These are phyloP conservation scores for Fusarium fracticaudum DNA, from an alignment of 2,329 filamentous ascomycete species.

Conservation along the genomic window DNA sequence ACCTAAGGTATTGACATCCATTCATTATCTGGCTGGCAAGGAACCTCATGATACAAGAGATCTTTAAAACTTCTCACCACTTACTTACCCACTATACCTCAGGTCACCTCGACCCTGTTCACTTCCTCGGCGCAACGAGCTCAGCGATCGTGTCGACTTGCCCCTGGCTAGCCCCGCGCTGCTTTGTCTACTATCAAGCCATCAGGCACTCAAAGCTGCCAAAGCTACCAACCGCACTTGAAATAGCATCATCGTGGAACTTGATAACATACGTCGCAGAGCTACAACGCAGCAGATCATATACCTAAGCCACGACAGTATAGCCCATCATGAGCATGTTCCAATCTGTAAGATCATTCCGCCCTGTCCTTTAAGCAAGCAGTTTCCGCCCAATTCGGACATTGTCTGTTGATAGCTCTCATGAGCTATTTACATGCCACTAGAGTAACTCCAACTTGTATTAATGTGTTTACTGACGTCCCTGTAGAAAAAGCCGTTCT, in stretches of 20 bases:
- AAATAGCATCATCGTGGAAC: slow-evolving; percentile 32
- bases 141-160: background rate
- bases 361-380: background rate
- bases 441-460: background rate
- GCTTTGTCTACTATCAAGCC: slow-evolving; percentile 8
- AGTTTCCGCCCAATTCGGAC: background rate
- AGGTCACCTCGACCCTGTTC: background rate
- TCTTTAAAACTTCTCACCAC: background rate
- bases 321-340: slow-evolving; percentile 40
- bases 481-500: slow-evolving; percentile 76
- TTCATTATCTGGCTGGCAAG: background rate
- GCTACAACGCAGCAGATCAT: background rate
- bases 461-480: background rate
- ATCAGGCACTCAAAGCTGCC: slow-evolving; percentile 9
- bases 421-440: slow-evolving; percentile 29
- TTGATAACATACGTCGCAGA: background rate
- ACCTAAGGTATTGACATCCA: background rate
- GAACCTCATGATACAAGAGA: background rate
- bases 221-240: background rate
- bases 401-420: background rate
- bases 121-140: background rate
- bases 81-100: background rate
- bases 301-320: background rate
- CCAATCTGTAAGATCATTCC: slow-evolving; percentile 38
- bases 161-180: slow-evolving; percentile 3